Base-by-base conservation (phyloP, 441 rosid genomes). In the Corymbia citriodora region DNA sequence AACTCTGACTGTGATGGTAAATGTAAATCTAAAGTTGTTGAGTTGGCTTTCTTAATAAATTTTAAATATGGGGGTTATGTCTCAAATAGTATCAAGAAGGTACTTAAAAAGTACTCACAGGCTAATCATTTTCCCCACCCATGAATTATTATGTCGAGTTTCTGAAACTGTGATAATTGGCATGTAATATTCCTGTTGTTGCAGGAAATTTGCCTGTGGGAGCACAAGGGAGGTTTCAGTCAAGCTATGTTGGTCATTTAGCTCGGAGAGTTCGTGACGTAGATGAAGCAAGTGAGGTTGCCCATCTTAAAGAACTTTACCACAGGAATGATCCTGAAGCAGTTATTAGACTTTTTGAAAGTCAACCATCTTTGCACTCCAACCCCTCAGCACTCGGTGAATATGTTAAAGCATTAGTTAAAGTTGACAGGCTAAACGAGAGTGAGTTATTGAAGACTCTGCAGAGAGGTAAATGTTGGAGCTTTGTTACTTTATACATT, bases 381-480 rank as follows among this genome's bases (percentile, higher is more conserved):
- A 97, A 95, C 90, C 91, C 94, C n/a, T 93, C 97, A 49, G 99
- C 99, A 6, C 90, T 98, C 31, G 93, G 98, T 5, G 99, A 98
- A 87, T 98, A 97, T 87, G 95, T 98, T 27, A 97, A 97, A 94
- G 99, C 99, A 49, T 92, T 98, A 89, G 99, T 98, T 59, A 96
- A 93, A 95, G 99, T 96, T 88, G 97, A 97, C 92, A 94, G 98
- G 94, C 93, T 98, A 74, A 98, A 98, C 92, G 95, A 95, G 59
- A 96, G 98, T 92, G 97, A 96, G 94, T 92, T 98, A 88, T 93
- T 97, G 87, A 96, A 93, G 94, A 94, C 96, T 88, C 92, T 98
- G 93, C 98, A 97, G 92, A 95, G 96, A 97, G 99, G 99, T 97
- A 74, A 87, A 93, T 92, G 63, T 89, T 87, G 74, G 87, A 72